Evolutionary conservation across 768 basidiomycete genomes (phyloP), one percentile per base, ranked within the genome.

Genomic region (Holtermanniella nyarrowii): DNA sequence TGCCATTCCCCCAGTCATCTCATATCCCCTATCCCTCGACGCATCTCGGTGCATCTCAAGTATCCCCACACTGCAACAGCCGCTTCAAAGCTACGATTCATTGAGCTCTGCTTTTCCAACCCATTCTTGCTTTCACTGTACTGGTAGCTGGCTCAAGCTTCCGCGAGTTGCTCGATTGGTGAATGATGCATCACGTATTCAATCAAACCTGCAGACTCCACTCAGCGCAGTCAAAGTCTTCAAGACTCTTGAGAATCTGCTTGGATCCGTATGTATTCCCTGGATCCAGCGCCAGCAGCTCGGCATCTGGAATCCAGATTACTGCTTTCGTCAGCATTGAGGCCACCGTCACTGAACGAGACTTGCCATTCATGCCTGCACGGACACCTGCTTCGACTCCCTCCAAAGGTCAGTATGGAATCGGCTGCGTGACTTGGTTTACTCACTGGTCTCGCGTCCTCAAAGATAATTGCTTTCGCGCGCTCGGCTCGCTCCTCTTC

Each of bases 161-260:
- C n/a, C n/a, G n/a, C n/a, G n/a, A n/a, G n/a, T n/a, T n/a, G n/a
- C n/a, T n/a, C n/a, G n/a, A n/a, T n/a, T n/a, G n/a, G n/a, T n/a
- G n/a, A n/a, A n/a, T n/a, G n/a, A n/a, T 50, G 39, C 40, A 56
- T 50, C 2, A 46, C 11, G n/a, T 50, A n/a, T n/a, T n/a, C n/a
- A n/a, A n/a, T n/a, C n/a, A n/a, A n/a, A n/a, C n/a, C n/a, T n/a
- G 55, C 26, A 70, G 52, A 13, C 69, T 67, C 67, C 67, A 71
- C 27, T 59, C 55, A 20, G 48, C 49, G 4, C 65, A 62, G 31
- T 62, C 58, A 50, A 59, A 71, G 5, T 69, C 57, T 48, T 63
- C 62, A 47, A 71, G 43, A 23, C 56, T 57, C 26, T 44, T 40
- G 3, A 68, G 44, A 11, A 71, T 53, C 44, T 60, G 55, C 24